Evolutionary conservation across 2,329 filamentous ascomycete species (phyloP).

Genomic region (Aurifilum marmelostoma): DNA sequence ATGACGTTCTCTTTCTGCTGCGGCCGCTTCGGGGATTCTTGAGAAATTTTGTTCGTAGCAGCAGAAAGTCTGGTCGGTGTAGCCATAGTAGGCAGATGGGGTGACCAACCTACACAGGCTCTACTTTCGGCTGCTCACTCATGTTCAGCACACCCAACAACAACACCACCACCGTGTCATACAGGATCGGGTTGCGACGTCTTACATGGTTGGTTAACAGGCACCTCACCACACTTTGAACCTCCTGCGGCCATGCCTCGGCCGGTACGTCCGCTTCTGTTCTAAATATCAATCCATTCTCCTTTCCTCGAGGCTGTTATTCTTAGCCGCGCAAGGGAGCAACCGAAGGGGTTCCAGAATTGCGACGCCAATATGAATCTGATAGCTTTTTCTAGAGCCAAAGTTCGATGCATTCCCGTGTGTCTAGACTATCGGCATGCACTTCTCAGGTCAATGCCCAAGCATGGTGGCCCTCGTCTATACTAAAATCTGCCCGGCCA

Average conservation of each 20-base stretch:
- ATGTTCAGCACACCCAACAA: background rate
- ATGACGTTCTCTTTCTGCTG: constrained; percentile 2
- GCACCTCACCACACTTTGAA: background rate
- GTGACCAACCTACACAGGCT: background rate
- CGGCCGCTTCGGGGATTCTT: background rate
- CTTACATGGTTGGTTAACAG: background rate
- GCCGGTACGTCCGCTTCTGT: background rate
- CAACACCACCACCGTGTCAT: background rate
- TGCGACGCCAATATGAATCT: background rate
- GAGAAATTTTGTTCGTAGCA: background rate
- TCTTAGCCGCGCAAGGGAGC: background rate
- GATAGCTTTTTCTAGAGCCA: background rate
- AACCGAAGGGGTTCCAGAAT: background rate
- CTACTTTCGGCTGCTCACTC: background rate
- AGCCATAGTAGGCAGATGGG: background rate
- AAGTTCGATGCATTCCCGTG: background rate
- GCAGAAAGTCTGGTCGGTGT: background rate
- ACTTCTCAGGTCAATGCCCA: background rate
- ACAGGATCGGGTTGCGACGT: background rate
- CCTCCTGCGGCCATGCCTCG: background rate
- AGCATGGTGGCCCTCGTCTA: background rate
- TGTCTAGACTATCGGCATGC: background rate
- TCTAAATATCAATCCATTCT: background rate
- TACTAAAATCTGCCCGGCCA: background rate
- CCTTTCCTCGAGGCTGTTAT: background rate